Conservation (phyloP, 176 grass and related monocot species). For the Chrysopogon serrulatus region DNA sequence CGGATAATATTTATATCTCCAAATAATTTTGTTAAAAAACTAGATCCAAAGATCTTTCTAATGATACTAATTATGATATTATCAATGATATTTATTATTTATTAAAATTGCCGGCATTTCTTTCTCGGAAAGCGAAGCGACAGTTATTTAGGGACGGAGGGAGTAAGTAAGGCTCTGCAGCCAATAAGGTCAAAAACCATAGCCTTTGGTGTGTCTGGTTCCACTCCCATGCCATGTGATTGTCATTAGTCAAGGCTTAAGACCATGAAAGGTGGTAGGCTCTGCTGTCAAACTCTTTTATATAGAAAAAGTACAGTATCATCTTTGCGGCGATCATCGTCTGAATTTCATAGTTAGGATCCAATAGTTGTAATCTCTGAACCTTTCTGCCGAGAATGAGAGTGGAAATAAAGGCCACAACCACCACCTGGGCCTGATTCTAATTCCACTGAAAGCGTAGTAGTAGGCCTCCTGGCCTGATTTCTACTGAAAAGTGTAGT, state of each 20-base stretch:
- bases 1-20: too few relatives aligned
- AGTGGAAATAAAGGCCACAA: neutral
- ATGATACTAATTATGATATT: too few relatives aligned
- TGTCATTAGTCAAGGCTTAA: neutral
- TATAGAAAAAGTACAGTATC: neutral
- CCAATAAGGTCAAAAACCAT: neutral
- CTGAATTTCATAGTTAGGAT: neutral
- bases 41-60: too few relatives aligned
- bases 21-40: too few relatives aligned
- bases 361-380: neutral
- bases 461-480: neutral
- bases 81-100: too few relatives aligned
- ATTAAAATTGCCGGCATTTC: too few relatives aligned
- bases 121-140: too few relatives aligned
- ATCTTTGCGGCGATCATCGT: neutral
- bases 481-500: neutral
- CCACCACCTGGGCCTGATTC: neutral
- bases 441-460: neutral
- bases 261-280: neutral
- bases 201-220: neutral
- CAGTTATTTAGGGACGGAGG: too few relatives aligned
- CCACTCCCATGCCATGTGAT: neutral
- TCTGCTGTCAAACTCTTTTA: neutral
- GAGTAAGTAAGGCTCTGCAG: too few relatives aligned
- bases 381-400: neutral